A percentile compares a stretch with the other conserved stretches of the same genome.
Conservation (phyloP, 768 basidiomycete genomes). For the Phanerodontia chrysosporium region DNA sequence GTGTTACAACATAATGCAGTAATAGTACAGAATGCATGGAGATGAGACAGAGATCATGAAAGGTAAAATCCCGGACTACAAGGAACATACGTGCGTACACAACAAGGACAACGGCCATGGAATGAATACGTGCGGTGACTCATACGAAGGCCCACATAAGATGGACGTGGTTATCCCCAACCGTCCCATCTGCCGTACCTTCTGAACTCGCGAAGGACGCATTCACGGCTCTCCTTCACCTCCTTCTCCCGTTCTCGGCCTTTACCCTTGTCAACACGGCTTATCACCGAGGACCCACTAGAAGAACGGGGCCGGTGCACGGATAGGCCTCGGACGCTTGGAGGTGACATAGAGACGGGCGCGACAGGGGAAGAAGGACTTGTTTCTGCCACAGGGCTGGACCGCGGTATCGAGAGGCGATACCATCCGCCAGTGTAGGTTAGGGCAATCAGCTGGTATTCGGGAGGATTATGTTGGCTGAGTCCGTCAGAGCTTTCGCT, state of each 20-base stretch:
- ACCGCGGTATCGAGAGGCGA: constrained; percentile 61
- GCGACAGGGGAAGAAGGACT: constrained; percentile 21
- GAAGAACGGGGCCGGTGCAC: constrained; percentile 43
- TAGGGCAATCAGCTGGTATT: constrained; percentile 79
- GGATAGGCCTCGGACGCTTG: constrained; percentile 33
- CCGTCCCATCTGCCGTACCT: constrained; percentile 89
- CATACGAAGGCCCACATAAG: background rate
- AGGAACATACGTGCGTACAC: background rate
- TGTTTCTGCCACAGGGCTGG: constrained; percentile 19
- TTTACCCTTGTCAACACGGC: constrained; percentile 44
- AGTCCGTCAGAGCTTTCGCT: constrained; percentile 32
- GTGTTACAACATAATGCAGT: background rate
- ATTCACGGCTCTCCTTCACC: constrained; percentile 57
- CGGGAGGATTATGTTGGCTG: constrained; percentile 27
- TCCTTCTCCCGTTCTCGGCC: constrained; percentile 64
- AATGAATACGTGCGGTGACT: background rate
- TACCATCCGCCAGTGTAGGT: constrained; percentile 95
- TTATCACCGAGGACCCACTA: constrained; percentile 50
- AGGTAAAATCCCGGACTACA: background rate
- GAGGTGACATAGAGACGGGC: constrained; percentile 28
- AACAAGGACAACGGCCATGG: background rate
- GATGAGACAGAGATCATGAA: background rate
- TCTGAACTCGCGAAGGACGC: constrained; percentile 71
- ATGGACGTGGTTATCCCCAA: constrained; percentile 40
- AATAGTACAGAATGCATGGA: constrained; percentile 2